Conservation (phyloP, 108 stramenopile species). For the Cyclotella distinguenda region DNA sequence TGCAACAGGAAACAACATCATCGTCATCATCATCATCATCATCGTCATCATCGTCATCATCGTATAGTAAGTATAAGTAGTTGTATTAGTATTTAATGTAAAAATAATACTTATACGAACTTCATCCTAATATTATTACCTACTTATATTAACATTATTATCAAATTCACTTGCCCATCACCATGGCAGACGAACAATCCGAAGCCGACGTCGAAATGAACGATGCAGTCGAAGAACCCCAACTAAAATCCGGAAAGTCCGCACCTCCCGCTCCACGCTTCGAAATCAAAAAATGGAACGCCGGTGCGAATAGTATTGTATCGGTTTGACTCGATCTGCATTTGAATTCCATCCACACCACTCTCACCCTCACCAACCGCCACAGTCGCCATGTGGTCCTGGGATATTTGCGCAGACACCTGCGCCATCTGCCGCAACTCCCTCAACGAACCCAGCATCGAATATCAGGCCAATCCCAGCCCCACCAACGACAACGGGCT, state of each 20-base stretch:
- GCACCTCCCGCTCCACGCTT: conserved; percentile 62
- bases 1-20: too few species aligned
- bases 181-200: conserved; percentile 16
- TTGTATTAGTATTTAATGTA: too few species aligned
- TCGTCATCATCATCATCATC: too few species aligned
- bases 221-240: conserved; percentile 23
- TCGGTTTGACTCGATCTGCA: background rate
- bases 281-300: conserved; percentile 98
- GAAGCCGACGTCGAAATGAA: conserved; percentile 43
- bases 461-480: conserved; percentile 98
- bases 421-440: conserved; percentile 99
- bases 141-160: too few species aligned
- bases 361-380: background rate
- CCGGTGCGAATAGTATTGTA: conserved; percentile 20
- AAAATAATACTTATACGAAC: too few species aligned
- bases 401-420: conserved; percentile 99
- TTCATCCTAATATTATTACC: too few species aligned
- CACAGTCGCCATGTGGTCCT: conserved; percentile 98
- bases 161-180: too few species aligned
- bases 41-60: too few species aligned
- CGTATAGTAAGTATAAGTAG: too few species aligned
- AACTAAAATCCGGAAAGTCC: conserved; percentile 15
- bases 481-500: conserved; percentile 97
- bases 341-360: background rate
- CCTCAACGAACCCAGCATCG: conserved; percentile 98